These are phyloP conservation scores for Lenwebbia sp. DNA, from an alignment of 345 rosid species.

Conservation along the genomic window DNA sequence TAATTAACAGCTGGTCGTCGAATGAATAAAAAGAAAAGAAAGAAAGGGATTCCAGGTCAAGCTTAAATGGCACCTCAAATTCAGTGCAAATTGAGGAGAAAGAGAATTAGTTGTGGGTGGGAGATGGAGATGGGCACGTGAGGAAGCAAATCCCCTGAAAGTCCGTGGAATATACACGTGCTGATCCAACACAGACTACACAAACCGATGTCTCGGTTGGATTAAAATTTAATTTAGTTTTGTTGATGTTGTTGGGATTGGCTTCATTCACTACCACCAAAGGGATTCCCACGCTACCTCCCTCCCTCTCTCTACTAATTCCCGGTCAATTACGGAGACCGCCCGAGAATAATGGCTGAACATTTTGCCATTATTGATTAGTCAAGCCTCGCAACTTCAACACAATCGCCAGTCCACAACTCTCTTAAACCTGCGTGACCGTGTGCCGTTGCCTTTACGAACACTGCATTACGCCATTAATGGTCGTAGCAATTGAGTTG, in stretches of 20 bases:
- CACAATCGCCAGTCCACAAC: background rate
- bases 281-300: slow-evolving; percentile 37
- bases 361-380: background rate
- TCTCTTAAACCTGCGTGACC: background rate
- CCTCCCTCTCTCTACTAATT: slow-evolving; percentile 1
- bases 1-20: background rate
- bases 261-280: slow-evolving; percentile 7
- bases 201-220: slow-evolving; percentile 18
- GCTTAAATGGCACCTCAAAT: background rate
- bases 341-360: background rate
- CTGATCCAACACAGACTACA: slow-evolving; percentile 12
- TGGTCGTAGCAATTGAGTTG: background rate
- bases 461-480: slow-evolving; percentile 9
- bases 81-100: background rate
- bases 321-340: slow-evolving; percentile 51
- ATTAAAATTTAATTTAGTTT: background rate
- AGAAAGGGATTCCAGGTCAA: background rate
- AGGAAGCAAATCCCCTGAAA: slow-evolving; percentile 16
- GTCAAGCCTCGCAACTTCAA: background rate
- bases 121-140: background rate
- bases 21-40: background rate
- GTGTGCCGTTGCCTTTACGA: slow-evolving; percentile 61
- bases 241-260: background rate
- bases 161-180: slow-evolving; percentile 29
- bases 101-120: background rate